These are phyloP conservation scores for Phytophthora tentaculata DNA, from an alignment of 352 stramenopile species.

Conservation along the genomic window DNA sequence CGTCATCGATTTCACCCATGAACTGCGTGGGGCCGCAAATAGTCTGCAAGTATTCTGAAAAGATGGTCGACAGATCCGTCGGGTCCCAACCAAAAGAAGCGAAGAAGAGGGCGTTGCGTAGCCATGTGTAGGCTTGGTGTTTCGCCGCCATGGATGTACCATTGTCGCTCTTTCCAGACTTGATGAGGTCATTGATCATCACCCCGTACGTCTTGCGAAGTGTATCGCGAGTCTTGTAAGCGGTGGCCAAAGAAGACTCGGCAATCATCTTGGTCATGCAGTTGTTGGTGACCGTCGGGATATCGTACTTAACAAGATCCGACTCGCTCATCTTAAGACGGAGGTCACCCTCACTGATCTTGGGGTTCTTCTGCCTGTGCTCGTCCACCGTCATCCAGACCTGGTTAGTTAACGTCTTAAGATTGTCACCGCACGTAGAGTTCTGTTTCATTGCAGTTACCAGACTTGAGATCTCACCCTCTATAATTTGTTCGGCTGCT, in stretches of 20 bases:
- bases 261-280: conserved; percentile 45
- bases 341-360: conserved; percentile 38
- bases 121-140: too few species aligned
- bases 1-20: conserved; percentile 41
- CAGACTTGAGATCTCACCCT: conserved; percentile 35
- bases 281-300: conserved; percentile 49
- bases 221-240: conserved; percentile 27
- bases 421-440: conserved; percentile 43
- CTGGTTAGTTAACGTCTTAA: conserved; percentile 45
- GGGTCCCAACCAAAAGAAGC: too few species aligned
- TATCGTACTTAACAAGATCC: conserved; percentile 54
- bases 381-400: conserved; percentile 41
- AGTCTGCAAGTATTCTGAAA: too few species aligned
- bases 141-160: too few species aligned
- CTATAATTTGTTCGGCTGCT: conserved; percentile 29
- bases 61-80: too few species aligned
- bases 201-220: too few species aligned
- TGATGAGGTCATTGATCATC: too few species aligned
- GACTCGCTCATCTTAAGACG: conserved; percentile 48
- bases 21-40: too few species aligned
- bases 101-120: too few species aligned
- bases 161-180: too few species aligned
- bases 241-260: conserved; percentile 21
- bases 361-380: conserved; percentile 34
- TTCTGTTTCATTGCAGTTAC: conserved; percentile 42